phyloP scores from a whole-genome alignment of 768 basidiomycete species.

The Tricholomella constricta region DNA sequence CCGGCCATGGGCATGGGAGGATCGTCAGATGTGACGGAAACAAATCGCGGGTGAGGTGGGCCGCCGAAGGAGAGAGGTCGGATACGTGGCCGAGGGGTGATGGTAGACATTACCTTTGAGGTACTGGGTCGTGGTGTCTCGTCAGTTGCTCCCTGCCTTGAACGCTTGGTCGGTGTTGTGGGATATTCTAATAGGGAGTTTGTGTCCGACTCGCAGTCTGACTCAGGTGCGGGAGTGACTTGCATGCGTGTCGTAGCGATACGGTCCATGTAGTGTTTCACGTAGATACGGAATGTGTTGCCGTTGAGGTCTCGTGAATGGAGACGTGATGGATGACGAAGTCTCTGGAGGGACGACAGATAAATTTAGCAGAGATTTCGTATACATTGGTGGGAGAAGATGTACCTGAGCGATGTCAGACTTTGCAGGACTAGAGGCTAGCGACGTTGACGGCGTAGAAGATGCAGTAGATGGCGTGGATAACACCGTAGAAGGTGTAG shows the following conservation, averaged over 20 bases:
- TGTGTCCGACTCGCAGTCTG: background rate
- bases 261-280: slow-evolving; percentile 81
- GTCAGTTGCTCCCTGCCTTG: slow-evolving; percentile 6
- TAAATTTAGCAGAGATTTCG: background rate
- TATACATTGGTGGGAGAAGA: background rate
- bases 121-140: slow-evolving; percentile 27
- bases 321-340: slow-evolving; percentile 75
- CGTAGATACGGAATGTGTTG: slow-evolving; percentile 72
- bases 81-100: slow-evolving; percentile 29
- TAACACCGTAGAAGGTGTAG: slow-evolving; percentile 22
- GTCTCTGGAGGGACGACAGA: slow-evolving; percentile 41
- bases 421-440: slow-evolving; percentile 31
- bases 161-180: slow-evolving; percentile 10
- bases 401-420: slow-evolving; percentile 10
- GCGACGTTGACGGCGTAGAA: slow-evolving; percentile 17
- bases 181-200: slow-evolving; percentile 1
- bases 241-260: slow-evolving; percentile 23
- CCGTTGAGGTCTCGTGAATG: slow-evolving; percentile 67
- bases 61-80: slow-evolving; percentile 10
- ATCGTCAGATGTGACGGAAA: background rate
- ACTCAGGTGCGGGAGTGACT: too few species aligned
- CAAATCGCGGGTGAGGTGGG: background rate
- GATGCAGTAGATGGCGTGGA: slow-evolving; percentile 15
- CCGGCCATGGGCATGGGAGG: slow-evolving; percentile 36
- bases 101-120: background rate